Evolutionary conservation across 495 filamentous ascomycete species (phyloP).

Genomic region (Cudoniella acicularis): DNA sequence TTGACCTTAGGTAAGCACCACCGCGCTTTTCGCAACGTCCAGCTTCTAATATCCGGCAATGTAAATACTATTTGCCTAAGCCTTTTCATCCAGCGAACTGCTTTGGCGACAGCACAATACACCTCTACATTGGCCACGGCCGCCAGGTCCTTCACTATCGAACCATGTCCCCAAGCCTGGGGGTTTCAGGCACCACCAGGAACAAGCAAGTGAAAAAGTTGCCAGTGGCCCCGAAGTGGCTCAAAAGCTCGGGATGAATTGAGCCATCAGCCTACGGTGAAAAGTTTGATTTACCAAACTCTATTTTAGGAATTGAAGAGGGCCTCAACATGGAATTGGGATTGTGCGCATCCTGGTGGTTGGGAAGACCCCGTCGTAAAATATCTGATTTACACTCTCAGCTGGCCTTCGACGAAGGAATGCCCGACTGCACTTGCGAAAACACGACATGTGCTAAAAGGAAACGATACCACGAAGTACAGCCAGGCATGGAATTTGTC

Average conservation of each 20-base stretch:
- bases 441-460: not conserved
- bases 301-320: not conserved
- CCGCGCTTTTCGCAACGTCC: constrained; percentile 4
- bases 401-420: not conserved
- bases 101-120: not conserved
- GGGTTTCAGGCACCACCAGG: not conserved
- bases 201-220: not conserved
- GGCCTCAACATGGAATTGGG: not conserved
- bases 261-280: not conserved
- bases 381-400: not conserved
- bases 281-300: not conserved
- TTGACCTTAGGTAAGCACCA: not conserved
- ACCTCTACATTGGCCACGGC: not conserved
- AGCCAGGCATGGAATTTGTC: not conserved
- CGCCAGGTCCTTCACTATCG: not conserved
- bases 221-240: not conserved
- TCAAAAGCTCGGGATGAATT: not conserved
- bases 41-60: constrained; percentile 10
- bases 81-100: not conserved
- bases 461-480: not conserved
- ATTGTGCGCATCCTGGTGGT: not conserved
- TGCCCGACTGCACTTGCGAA: not conserved
- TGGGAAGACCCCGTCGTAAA: not conserved
- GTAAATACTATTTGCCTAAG: constrained; percentile 9
- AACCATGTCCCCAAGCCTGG: not conserved